Conservation (phyloP, 2,329 filamentous ascomycete species). For the Beauveria bassiana region DNA sequence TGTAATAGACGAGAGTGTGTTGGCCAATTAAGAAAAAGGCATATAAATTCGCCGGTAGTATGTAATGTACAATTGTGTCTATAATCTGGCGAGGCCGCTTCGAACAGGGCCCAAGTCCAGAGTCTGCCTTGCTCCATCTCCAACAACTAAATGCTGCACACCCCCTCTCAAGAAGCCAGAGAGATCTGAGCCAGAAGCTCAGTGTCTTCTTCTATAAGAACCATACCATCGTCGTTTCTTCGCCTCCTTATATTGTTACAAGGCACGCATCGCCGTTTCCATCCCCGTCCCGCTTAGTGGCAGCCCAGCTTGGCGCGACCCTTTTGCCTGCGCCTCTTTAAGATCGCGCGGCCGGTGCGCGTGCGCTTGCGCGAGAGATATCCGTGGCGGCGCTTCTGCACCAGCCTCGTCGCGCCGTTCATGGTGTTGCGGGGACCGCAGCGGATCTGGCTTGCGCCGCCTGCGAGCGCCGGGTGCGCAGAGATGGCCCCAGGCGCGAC, state of each 20-base stretch:
- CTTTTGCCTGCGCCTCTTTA: slow-evolving; percentile 45
- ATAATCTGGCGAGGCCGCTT: neutral
- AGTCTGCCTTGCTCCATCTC: neutral
- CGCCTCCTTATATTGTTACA: neutral
- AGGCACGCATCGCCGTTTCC: neutral
- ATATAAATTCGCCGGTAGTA: neutral
- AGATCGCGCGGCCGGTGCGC: slow-evolving; percentile 43
- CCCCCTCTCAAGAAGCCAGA: no score
- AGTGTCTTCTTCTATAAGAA: no score
- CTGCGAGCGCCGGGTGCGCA: slow-evolving; percentile 43
- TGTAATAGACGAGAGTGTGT: neutral
- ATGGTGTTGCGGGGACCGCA: slow-evolving; percentile 53
- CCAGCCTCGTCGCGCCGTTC: slow-evolving; percentile 44
- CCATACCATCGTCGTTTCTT: neutral
- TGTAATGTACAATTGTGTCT: slow-evolving; percentile 2
- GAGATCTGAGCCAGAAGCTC: no score
- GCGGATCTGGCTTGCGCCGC: slow-evolving; percentile 39
- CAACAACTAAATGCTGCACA: neutral
- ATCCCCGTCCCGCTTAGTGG: slow-evolving; percentile 15
- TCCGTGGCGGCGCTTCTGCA: slow-evolving; percentile 53
- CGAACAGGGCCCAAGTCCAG: neutral
- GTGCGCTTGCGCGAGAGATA: slow-evolving; percentile 45
- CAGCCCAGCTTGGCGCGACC: slow-evolving; percentile 36
- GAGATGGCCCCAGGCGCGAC: slow-evolving; percentile 40
- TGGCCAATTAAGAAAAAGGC: neutral